Evolutionary conservation across 2,329 filamentous ascomycete genomes (phyloP).

Genomic region (Bretziella fagacearum): DNA sequence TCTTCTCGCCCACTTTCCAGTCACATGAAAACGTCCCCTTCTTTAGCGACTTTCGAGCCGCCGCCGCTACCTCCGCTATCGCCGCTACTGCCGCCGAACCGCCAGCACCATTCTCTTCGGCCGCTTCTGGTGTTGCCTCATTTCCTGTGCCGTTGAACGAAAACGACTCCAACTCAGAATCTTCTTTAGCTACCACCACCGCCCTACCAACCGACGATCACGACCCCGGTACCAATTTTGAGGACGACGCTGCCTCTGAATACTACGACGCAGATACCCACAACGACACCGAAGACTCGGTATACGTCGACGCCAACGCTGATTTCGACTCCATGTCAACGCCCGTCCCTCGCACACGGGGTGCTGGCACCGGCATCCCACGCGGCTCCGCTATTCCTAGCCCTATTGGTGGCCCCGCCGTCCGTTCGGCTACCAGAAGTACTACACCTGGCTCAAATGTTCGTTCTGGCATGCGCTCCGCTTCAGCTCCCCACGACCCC

Average conservation of each 20-base stretch:
- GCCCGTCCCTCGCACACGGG: not conserved
- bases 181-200: no score
- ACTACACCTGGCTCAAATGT: not conserved
- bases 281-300: not conserved
- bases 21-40: conserved; percentile 10
- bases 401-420: conserved; percentile 5
- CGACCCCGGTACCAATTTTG: not conserved
- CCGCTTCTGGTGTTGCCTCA: not conserved
- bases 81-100: not conserved
- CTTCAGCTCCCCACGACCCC: conserved; percentile 12
- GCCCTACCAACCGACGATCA: not conserved
- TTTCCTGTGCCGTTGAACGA: not conserved
- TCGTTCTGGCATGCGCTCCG: conserved; percentile 7
- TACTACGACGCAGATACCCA: conserved; percentile 7
- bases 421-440: not conserved
- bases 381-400: conserved; percentile 10
- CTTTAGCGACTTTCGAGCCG: conserved; percentile 10
- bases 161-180: not conserved
- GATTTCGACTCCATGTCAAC: conserved; percentile 1
- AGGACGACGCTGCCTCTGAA: conserved; percentile 6
- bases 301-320: not conserved
- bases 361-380: conserved; percentile 4
- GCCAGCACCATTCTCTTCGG: conserved; percentile 1
- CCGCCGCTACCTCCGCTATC: not conserved
- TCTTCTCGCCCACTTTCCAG: conserved; percentile 7